phyloP scores from a whole-genome alignment of 1,284 basidiomycete genomes.

The Moesziomyces antarcticus region DNA sequence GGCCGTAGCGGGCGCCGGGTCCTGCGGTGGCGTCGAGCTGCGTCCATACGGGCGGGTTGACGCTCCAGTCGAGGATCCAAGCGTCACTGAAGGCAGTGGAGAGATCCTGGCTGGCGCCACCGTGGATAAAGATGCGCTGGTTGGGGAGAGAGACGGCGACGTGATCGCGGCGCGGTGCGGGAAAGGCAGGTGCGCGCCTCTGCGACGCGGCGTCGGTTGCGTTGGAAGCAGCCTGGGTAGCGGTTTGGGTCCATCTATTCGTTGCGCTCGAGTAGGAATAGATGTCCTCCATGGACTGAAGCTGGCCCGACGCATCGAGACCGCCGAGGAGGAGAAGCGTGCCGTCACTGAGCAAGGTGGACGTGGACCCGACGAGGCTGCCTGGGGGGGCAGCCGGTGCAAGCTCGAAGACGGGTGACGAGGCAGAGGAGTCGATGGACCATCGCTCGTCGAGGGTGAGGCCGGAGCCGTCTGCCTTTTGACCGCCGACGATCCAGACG shows the following conservation, averaged over 20 bases:
- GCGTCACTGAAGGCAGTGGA: constrained; percentile 57
- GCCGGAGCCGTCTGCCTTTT: constrained; percentile 57
- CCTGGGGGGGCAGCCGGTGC: constrained; percentile 23
- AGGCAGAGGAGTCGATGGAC: constrained; percentile 19
- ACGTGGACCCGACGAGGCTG: constrained; percentile 48
- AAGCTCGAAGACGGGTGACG: constrained; percentile 26
- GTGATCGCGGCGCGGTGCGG: constrained; percentile 54
- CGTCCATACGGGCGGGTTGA: constrained; percentile 55
- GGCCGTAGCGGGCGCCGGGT: constrained; percentile 55
- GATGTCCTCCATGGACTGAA: constrained; percentile 50
- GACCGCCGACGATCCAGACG: constrained; percentile 57
- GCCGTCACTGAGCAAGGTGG: constrained; percentile 58
- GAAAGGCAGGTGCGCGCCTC: constrained; percentile 11
- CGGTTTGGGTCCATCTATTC: constrained; percentile 36
- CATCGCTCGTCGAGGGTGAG: constrained; percentile 48
- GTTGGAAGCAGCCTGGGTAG: constrained; percentile 11
- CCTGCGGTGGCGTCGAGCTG: constrained; percentile 27
- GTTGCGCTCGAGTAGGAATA: constrained; percentile 39
- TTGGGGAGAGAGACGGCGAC: constrained; percentile 58
- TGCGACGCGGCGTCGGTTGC: constrained; percentile 1
- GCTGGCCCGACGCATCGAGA: constrained; percentile 34
- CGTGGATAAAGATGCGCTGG: constrained; percentile 58
- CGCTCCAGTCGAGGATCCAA: constrained; percentile 62
- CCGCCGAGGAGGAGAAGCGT: constrained; percentile 58
- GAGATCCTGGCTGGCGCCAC: constrained; percentile 56